Evolutionary conservation across 768 basidiomycete genomes (phyloP), one percentile per base, ranked within the genome.

Genomic region (Tricholomella constricta): DNA sequence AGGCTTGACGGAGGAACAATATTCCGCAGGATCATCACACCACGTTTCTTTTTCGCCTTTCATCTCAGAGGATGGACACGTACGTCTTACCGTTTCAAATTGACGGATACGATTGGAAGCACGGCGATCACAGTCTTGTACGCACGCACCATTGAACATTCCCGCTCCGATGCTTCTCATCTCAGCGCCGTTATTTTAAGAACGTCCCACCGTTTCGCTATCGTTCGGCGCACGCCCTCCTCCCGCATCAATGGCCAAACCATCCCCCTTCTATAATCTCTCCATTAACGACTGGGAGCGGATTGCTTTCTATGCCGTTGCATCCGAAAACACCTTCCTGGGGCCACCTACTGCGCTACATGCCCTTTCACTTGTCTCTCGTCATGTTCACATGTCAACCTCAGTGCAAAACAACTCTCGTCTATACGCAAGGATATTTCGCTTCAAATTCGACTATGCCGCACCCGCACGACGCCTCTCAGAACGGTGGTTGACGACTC

Each of bases 381-480:
- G 66, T 27, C 52, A 61, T 4, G 37, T 81, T 40, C 52, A 78
- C 52, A 29, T 65, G 41, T 67, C 68, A 1, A 61, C 80, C 23
- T 72, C 67, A 12, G 61, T 70, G 34, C 46, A 61, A 55, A 64
- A 67, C 54, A 77, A 78, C 52, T 55, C 65, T 27, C 64, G 62
- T 32, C 66, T 80, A 19, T 79, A 76, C 52, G 77, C 77, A 14
- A 63, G 66, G 48, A 72, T 79, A 34, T 82, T 78, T 57, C 65
- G 65, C 11, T 60, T 61, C 60, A 79, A 78, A 54, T 82, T 82
- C 44, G 78, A 82, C 44, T 61, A 37, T 31, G 49, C 35, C 10
- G 80, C 79, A 12, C 62, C 72, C 36, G 58, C 56, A 27, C 74
- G 78, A 45, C 72, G 78, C 40, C 65, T 78, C 11, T 65, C 67